Conservation (phyloP, 768 basidiomycete genomes). For the Russula sp. region DNA sequence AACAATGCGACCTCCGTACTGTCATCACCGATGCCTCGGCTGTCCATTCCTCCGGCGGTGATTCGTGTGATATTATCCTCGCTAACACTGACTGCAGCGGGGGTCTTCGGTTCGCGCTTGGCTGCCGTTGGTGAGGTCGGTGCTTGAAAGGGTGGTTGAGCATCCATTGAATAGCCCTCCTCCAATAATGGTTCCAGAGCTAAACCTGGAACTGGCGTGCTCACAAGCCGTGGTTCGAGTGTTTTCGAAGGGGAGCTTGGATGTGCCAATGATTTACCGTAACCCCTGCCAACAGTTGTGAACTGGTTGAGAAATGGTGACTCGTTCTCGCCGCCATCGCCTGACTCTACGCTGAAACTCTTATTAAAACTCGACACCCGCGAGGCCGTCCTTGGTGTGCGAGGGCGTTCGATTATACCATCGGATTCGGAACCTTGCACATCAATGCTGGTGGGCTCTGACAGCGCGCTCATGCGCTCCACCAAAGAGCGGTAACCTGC, state of each 20-base stretch:
- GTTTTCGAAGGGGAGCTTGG: conserved; percentile 18
- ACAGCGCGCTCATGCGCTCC: background rate
- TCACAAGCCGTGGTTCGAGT: background rate
- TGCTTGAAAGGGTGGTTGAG: background rate
- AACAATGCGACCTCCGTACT: background rate
- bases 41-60: background rate
- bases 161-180: background rate
- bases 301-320: conserved; percentile 23
- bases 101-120: background rate
- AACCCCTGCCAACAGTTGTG: conserved; percentile 18
- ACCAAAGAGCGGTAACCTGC: conserved; percentile 57
- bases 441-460: conserved; percentile 22
- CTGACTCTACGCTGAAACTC: conserved; percentile 17
- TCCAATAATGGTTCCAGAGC: background rate
- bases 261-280: conserved; percentile 12
- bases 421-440: conserved; percentile 23
- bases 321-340: conserved; percentile 11
- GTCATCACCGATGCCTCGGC: background rate
- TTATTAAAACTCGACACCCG: conserved; percentile 25
- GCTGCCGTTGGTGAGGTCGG: conserved; percentile 19
- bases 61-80: background rate
- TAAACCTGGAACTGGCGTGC: background rate
- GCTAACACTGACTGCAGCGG: background rate
- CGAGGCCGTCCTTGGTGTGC: conserved; percentile 20
- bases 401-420: conserved; percentile 15